Evolutionary conservation across 768 basidiomycete genomes (phyloP), one percentile per base, ranked within the genome.

Genomic region (Hericium erinaceus): DNA sequence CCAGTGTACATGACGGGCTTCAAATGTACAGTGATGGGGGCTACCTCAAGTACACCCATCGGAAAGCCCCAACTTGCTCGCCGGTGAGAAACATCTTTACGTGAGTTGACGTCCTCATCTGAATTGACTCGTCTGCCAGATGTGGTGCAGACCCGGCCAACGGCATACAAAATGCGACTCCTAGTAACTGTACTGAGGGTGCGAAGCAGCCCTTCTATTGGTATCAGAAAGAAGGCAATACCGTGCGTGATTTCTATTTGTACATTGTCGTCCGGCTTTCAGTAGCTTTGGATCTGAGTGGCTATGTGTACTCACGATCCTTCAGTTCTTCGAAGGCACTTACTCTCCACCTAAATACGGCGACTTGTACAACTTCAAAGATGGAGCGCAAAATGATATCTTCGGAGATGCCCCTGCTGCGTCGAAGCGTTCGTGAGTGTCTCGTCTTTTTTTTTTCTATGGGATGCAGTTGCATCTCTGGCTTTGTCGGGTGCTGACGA

Each of bases 371-470:
- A 71, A 73, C 54, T 79, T 75, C 65, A 48, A 24, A 1, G 69
- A 78, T 58, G 79, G 79, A 44, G 73, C 75, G 7, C 77, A 80
- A 66, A 61, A 67, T 22, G 70, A 77, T 61, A 71, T 78, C 59
- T 77, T 77, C 61, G 57, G 59, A 37, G 57, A 62, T 22, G 11
- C 20, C 33, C 12, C 37, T 38, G 46, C 37, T 16, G 48, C 55
- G 8, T 48, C 44, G 24, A 51, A 46, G 41, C 44, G 44, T 18
- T n/a, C n/a, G 44, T 46, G 20, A 46, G 44, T 46, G 13, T 12
- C n/a, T 5, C 7, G 12, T 44, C 44, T 4, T n/a, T 16, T 22
- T 22, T 2, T 22, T 22, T n/a, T 20, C 44, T 46, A 46, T 20
- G 3, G n/a, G 9, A n/a, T n/a, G n/a, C n/a, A 15, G 44, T 15